phyloP scores from a whole-genome alignment of 805 yeast species.

The Ogataea pini region DNA sequence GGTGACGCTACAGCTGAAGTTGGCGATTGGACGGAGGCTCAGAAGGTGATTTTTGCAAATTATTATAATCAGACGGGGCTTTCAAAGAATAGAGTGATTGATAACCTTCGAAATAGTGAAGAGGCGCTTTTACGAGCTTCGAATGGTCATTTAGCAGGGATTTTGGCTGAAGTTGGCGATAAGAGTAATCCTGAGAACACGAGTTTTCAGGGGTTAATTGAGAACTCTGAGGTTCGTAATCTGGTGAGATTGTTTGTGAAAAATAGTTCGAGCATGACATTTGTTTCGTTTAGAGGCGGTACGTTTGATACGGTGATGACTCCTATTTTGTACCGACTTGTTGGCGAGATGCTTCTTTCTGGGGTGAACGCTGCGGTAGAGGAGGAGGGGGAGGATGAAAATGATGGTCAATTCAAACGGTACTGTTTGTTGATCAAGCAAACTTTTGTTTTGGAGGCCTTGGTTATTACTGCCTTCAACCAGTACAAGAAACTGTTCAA shows the following conservation, averaged over 20 bases:
- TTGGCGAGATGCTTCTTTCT: conserved; percentile 30
- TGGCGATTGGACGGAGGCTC: conserved; percentile 24
- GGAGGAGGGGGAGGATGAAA: too few relatives aligned
- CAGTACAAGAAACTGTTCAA: conserved; percentile 29
- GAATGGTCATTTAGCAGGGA: conserved; percentile 15
- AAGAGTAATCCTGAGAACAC: not conserved
- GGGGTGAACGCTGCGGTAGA: too few relatives aligned
- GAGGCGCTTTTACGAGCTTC: not conserved
- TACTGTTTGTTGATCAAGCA: conserved; percentile 27
- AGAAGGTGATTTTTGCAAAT: conserved; percentile 32
- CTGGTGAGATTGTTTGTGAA: conserved; percentile 30
- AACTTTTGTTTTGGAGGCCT: conserved; percentile 28
- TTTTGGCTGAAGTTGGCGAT: conserved; percentile 22
- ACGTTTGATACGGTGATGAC: conserved; percentile 27
- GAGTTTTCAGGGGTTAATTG: conserved; percentile 23
- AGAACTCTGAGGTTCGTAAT: conserved; percentile 21
- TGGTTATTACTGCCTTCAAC: conserved; percentile 29
- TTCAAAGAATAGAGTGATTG: conserved; percentile 26
- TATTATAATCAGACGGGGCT: conserved; percentile 16
- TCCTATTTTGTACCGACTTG: conserved; percentile 27
- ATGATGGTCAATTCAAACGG: conserved; percentile 14
- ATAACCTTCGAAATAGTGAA: conserved; percentile 19
- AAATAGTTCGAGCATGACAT: conserved; percentile 20
- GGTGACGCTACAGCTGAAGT: conserved; percentile 27
- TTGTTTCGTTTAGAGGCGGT: conserved; percentile 26